Evolutionary conservation across 2,329 filamentous ascomycete species (phyloP), one percentile per base, ranked within the genome.

Genomic region (Fusarium luffae): DNA sequence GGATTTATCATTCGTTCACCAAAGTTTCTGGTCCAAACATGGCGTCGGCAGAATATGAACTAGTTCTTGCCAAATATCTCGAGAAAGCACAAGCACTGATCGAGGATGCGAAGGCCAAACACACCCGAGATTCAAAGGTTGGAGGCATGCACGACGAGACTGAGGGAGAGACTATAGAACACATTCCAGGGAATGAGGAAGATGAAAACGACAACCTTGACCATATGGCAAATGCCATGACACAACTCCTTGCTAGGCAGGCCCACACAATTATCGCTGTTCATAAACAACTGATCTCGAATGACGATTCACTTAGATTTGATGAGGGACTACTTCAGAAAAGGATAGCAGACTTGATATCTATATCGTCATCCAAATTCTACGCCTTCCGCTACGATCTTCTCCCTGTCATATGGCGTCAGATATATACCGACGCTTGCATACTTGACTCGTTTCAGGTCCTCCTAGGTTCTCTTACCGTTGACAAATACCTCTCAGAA

Each of bases 361-460:
- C 83, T 10, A 79, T 92, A 16, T 87, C 90, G 0, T 88, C 89
- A 58, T 82, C 86, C 43, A 91, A 89, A 69, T 87, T 95, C 66
- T 91, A 94, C 72, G 85, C 90, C 6, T 93, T 88, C 66, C 85
- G 88, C 3, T 94, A 88, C 76, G 86, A 86, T 66, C 84, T 89
- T 32, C 86, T 95, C 8, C 91, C 90, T 1, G 75, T 78, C 11
- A 88, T 86, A 74, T 96, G 92, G 93, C 83, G 90, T 25, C 83
- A 89, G 68, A 79, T 94, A 7, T 94, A 92, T 75, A 90, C 90
- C 1, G 91, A 94, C 58, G 88, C 90, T 3, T 87, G 88, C 58
- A 84, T 95, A 13, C 83, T 92, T 74, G 87, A 87, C 70, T 90
- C 89, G 23, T 81, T 83, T 55, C 67, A 79, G 21, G 69, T 80